These are phyloP conservation scores for Botryosphaeria dothidea DNA, from an alignment of 2,329 filamentous ascomycete genomes.

Conservation along the genomic window DNA sequence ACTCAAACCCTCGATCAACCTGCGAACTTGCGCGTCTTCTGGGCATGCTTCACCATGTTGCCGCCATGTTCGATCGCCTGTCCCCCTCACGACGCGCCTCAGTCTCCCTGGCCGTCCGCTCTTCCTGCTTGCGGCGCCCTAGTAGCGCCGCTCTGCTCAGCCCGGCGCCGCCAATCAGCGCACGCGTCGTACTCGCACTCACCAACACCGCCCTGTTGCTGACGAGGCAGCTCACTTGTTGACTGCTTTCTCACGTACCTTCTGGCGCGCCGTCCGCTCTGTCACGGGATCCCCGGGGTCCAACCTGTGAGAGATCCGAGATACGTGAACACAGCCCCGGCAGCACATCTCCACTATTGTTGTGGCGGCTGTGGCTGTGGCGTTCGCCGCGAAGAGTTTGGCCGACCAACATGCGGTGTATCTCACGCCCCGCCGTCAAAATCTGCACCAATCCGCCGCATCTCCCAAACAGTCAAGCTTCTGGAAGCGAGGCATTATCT, in stretches of 20 bases:
- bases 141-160: slow-evolving; percentile 9
- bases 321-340: background rate
- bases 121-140: background rate
- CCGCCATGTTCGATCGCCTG: too few species aligned
- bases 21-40: background rate
- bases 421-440: background rate
- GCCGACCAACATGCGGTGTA: slow-evolving; percentile 6
- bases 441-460: background rate
- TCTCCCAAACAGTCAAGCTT: background rate
- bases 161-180: slow-evolving; percentile 4
- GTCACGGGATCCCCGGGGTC: slow-evolving; percentile 12
- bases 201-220: slow-evolving; percentile 12
- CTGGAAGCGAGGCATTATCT: background rate
- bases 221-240: background rate
- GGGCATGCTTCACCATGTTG: background rate
- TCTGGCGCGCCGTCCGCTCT: background rate
- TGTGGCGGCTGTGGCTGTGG: slow-evolving; percentile 10
- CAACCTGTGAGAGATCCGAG: background rate
- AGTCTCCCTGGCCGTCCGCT: background rate
- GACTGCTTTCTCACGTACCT: background rate
- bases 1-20: background rate
- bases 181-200: background rate
- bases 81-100: background rate
- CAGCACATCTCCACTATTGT: background rate
- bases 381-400: background rate